Percentiles rank a stretch among this genome's conserved stretches.
These are phyloP conservation scores for Peterozyma toletana DNA, from an alignment of 805 yeast species.

Conservation along the genomic window DNA sequence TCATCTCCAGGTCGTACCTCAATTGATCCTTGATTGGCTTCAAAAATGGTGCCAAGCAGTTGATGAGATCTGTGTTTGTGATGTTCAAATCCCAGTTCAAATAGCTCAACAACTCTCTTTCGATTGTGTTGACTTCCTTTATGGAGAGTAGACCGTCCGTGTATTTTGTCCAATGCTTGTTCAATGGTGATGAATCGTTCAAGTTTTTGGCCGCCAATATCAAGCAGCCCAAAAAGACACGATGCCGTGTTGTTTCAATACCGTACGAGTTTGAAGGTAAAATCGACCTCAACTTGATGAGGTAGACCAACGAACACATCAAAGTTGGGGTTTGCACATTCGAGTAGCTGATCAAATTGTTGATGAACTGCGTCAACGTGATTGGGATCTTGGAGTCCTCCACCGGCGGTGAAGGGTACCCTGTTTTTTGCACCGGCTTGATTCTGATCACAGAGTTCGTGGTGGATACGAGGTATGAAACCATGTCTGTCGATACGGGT, in stretches of 20 bases:
- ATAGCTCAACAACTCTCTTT: conserved; percentile 75
- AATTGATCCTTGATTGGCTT: conserved; percentile 59
- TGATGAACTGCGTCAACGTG: conserved; percentile 58
- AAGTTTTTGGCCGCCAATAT: conserved; percentile 88
- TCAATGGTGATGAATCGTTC: conserved; percentile 91
- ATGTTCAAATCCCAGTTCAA: conserved; percentile 83
- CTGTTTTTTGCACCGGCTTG: conserved; percentile 28
- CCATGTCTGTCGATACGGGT: conserved; percentile 53
- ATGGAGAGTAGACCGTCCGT: conserved; percentile 77
- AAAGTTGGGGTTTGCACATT: conserved; percentile 93
- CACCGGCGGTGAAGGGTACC: conserved; percentile 30
- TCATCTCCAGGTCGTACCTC: conserved; percentile 8
- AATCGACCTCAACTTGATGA: conserved; percentile 66
- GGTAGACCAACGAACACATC: conserved; percentile 85
- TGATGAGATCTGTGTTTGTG: conserved; percentile 59
- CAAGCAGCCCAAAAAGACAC: conserved; percentile 84
- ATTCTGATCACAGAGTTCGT: conserved; percentile 51
- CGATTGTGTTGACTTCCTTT: conserved; percentile 83
- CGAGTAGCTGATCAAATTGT: conserved; percentile 65
- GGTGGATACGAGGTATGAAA: conserved; percentile 48
- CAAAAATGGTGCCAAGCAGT: conserved; percentile 69
- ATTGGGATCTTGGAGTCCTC: conserved; percentile 30
- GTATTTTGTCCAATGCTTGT: conserved; percentile 93
- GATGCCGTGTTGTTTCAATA: conserved; percentile 86
- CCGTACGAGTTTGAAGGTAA: conserved; percentile 88